Evolutionary conservation across 1,284 basidiomycete species (phyloP).

Genomic region (Malassezia brasiliensis): DNA sequence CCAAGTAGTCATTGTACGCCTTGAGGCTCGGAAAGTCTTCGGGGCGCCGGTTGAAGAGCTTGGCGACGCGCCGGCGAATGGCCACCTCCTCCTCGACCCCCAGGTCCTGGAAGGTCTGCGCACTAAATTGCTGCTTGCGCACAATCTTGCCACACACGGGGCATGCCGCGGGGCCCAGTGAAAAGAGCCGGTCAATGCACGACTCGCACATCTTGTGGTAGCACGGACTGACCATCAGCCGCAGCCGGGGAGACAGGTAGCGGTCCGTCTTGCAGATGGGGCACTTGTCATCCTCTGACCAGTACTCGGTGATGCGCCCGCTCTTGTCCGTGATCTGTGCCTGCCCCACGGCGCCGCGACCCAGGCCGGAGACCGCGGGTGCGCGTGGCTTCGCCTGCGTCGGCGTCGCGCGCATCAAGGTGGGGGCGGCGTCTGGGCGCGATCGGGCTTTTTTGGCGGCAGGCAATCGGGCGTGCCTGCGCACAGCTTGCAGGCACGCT

Average conservation of each 20-base stretch:
- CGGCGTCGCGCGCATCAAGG: background rate
- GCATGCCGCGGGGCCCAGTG: conserved; percentile 89
- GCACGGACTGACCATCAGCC: conserved; percentile 83
- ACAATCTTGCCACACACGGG: conserved; percentile 83
- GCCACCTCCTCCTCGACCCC: conserved; percentile 93
- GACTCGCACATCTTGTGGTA: conserved; percentile 80
- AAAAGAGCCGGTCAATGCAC: conserved; percentile 93
- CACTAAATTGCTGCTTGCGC: conserved; percentile 83
- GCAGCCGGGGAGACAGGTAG: conserved; percentile 85
- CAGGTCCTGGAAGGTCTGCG: conserved; percentile 94
- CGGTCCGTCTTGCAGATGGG: conserved; percentile 94
- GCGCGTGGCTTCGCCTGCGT: background rate
- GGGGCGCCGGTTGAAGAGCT: conserved; percentile 71
- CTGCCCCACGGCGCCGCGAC: conserved; percentile 6
- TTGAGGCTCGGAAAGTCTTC: conserved; percentile 77
- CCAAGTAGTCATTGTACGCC: conserved; percentile 90
- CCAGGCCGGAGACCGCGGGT: conserved; percentile 1
- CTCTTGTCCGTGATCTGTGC: conserved; percentile 29
- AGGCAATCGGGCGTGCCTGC: background rate
- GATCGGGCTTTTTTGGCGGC: background rate
- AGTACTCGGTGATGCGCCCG: conserved; percentile 33
- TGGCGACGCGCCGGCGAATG: conserved; percentile 71
- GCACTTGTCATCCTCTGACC: conserved; percentile 63
- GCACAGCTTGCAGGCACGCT: background rate
- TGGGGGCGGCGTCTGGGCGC: too few species aligned